Percentiles rank a stretch among this genome's conserved stretches.
Evolutionary conservation across 805 yeast species (phyloP).

Genomic region (Metschnikowia drakensbergensis): DNA sequence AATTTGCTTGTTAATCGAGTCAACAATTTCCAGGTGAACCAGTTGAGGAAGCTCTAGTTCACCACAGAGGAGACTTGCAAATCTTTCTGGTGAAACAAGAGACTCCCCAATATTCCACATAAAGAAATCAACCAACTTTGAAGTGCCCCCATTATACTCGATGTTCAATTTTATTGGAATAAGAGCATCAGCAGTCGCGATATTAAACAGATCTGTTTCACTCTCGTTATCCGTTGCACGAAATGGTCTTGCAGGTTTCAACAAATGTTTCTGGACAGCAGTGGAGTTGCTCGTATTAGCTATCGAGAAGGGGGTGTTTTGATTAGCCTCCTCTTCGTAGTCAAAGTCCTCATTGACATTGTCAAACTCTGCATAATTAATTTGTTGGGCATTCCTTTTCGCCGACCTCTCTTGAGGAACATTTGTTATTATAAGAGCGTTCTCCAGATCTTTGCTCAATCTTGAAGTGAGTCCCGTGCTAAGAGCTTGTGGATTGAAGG

Average conservation of each 20-base stretch:
- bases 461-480: slow-evolving; percentile 72
- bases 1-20: slow-evolving; percentile 73
- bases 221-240: slow-evolving; percentile 4
- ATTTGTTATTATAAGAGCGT: slow-evolving; percentile 62
- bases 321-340: slow-evolving; percentile 25
- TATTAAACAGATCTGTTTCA: slow-evolving; percentile 1
- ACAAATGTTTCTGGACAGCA: slow-evolving; percentile 27
- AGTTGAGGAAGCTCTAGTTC: slow-evolving; percentile 78
- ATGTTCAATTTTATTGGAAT: slow-evolving; percentile 66
- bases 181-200: slow-evolving; percentile 32
- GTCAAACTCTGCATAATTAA: slow-evolving; percentile 83
- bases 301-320: slow-evolving; percentile 13
- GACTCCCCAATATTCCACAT: slow-evolving; percentile 71
- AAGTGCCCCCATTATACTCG: slow-evolving; percentile 51
- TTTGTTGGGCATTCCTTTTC: slow-evolving; percentile 64
- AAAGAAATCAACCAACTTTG: slow-evolving; percentile 56
- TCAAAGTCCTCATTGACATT: slow-evolving; percentile 48
- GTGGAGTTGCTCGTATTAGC: slow-evolving; percentile 34
- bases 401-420: slow-evolving; percentile 75
- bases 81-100: slow-evolving; percentile 65
- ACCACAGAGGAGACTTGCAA: slow-evolving; percentile 70
- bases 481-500: slow-evolving; percentile 68
- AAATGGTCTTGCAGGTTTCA: slow-evolving; percentile 18
- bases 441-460: slow-evolving; percentile 61
- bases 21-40: slow-evolving; percentile 59